These are phyloP conservation scores for Mitragyna speciosa DNA, from an alignment of 257 asterid species.

Conservation along the genomic window DNA sequence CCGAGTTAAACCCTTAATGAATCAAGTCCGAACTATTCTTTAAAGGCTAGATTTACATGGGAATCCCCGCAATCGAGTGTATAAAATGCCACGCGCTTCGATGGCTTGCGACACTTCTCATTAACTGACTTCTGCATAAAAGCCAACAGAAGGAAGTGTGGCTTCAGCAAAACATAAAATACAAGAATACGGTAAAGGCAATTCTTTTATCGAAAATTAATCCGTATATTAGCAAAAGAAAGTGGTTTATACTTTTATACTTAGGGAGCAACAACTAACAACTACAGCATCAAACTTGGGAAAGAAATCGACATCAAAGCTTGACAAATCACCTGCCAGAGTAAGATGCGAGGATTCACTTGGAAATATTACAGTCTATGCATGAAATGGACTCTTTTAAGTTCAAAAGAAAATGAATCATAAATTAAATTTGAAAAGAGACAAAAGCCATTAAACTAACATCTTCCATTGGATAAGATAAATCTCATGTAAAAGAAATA, in stretches of 20 bases:
- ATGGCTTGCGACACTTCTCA: conserved; percentile 78
- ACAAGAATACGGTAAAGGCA: neutral
- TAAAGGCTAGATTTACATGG: too few species aligned
- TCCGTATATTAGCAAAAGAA: neutral
- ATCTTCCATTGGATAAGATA: too few species aligned
- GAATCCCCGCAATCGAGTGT: conserved; percentile 88
- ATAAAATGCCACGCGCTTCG: conserved; percentile 80
- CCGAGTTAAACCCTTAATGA: too few species aligned
- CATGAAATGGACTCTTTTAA: neutral
- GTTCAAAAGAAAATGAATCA: neutral
- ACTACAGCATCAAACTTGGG: conserved; percentile 41
- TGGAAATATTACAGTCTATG: neutral
- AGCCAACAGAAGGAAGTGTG: conserved; percentile 11
- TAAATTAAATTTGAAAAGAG: neutral
- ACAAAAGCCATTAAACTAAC: neutral
- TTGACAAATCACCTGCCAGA: conserved; percentile 41
- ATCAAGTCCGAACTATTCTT: too few species aligned
- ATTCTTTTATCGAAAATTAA: neutral
- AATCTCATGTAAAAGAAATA: neutral
- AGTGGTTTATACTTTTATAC: conserved; percentile 32
- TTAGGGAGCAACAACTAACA: conserved; percentile 36
- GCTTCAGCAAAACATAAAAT: neutral
- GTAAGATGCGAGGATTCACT: neutral
- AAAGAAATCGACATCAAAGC: conserved; percentile 42
- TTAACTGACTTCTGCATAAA: conserved; percentile 73